Evolutionary conservation across 257 asterid species (phyloP).

Genomic region (Rhazya stricta): DNA sequence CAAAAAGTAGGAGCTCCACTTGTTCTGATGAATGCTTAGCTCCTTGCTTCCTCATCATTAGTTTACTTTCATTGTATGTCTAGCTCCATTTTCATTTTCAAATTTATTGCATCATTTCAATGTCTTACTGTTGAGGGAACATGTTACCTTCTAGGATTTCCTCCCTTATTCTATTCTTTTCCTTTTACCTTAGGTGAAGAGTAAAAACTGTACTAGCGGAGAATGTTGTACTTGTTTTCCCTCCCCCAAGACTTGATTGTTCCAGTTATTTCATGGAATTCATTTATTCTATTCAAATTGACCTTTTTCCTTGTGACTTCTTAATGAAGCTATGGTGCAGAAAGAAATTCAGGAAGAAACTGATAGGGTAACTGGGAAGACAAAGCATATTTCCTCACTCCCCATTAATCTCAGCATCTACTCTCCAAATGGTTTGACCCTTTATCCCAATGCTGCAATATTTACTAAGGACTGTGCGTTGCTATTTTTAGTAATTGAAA

Average conservation of each 20-base stretch:
- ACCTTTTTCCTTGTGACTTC: slow-evolving; percentile 6
- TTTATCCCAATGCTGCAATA: neutral
- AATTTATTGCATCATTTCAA: neutral
- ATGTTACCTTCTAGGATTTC: neutral
- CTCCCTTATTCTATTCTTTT: neutral
- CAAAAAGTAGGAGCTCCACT: neutral
- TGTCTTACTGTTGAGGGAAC: neutral
- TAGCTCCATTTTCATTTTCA: neutral
- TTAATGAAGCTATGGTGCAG: slow-evolving; percentile 32
- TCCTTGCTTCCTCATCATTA: neutral
- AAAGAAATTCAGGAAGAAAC: slow-evolving; percentile 47
- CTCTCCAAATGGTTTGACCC: slow-evolving; percentile 35
- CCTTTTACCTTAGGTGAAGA: too few species aligned
- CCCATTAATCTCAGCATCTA: slow-evolving; percentile 49
- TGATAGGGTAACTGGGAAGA: slow-evolving; percentile 38
- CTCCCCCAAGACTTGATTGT: neutral
- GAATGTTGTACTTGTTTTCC: neutral
- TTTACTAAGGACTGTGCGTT: neutral
- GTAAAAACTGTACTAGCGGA: neutral
- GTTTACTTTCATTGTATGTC: neutral
- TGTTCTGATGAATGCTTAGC: neutral
- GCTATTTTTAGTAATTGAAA: neutral
- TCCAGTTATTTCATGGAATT: neutral
- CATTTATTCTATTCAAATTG: neutral
- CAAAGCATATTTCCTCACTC: slow-evolving; percentile 35